phyloP scores from a whole-genome alignment of 2,329 filamentous ascomycete genomes.

The Leptographium procerum region DNA sequence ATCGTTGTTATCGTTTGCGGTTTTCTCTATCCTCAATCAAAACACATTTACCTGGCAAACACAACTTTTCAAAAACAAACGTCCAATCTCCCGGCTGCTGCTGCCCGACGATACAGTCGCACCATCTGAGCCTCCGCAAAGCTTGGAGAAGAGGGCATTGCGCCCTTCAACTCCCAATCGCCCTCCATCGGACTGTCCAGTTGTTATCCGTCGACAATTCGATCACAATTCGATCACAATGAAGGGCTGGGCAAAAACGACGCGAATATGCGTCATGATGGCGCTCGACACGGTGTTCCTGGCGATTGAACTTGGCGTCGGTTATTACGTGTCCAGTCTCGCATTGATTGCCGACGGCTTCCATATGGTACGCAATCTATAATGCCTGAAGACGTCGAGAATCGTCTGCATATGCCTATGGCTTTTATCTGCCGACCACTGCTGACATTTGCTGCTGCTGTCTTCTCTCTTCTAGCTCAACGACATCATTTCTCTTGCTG shows the following conservation, averaged over 20 bases:
- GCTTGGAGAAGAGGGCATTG: neutral
- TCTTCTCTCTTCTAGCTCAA: constrained; percentile 63
- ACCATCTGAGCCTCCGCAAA: neutral
- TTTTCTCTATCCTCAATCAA: neutral
- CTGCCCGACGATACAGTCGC: neutral
- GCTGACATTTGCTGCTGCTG: neutral
- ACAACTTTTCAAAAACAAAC: neutral
- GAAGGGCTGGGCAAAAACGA: constrained; percentile 76
- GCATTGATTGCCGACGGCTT: constrained; percentile 95
- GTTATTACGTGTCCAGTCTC: constrained; percentile 80
- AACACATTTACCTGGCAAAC: neutral
- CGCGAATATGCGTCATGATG: constrained; percentile 85
- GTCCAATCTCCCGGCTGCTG: neutral
- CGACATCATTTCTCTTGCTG: constrained; percentile 87
- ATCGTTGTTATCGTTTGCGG: neutral
- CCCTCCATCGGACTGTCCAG: neutral
- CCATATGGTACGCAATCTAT: constrained; percentile 67
- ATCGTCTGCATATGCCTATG: neutral
- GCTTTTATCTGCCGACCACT: neutral
- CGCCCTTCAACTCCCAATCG: neutral
- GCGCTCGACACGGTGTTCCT: constrained; percentile 86
- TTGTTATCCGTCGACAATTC: neutral
- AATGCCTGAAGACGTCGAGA: neutral
- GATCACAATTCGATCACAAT: constrained; percentile 1
- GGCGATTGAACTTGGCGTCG: constrained; percentile 73